phyloP scores from a whole-genome alignment of 202 grass and related monocot genomes.

The Schoenoplectus tabernaemontani region DNA sequence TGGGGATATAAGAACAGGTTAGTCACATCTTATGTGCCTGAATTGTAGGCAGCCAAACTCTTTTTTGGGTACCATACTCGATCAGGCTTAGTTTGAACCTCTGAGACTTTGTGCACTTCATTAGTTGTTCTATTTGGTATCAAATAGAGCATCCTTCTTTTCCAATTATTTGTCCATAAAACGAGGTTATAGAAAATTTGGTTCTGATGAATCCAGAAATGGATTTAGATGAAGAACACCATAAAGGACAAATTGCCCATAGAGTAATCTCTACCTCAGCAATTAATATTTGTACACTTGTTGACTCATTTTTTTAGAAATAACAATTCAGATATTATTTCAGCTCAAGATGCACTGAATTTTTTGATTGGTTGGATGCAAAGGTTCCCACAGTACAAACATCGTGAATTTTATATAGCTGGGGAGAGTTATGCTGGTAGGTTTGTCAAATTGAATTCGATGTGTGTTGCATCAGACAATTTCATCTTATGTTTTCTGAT shows the following conservation, averaged over 20 bases:
- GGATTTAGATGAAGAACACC: neutral
- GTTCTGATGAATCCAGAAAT: neutral
- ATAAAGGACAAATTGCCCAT: neutral
- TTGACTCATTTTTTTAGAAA: neutral
- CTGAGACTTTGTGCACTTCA: neutral
- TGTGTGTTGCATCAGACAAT: neutral
- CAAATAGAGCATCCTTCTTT: no score
- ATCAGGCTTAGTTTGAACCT: neutral
- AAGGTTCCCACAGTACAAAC: constrained; percentile 64
- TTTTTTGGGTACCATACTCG: neutral
- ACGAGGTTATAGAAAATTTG: neutral
- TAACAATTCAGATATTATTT: neutral
- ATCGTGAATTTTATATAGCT: constrained; percentile 71
- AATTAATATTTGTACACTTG: neutral
- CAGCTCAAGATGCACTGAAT: constrained; percentile 69
- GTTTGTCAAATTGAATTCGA: neutral
- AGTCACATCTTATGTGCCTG: neutral
- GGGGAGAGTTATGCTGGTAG: constrained; percentile 95
- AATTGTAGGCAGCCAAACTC: neutral
- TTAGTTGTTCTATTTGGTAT: neutral
- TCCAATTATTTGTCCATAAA: no score
- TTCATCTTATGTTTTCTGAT: neutral
- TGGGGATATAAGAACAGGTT: constrained; percentile 84
- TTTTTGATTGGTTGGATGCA: constrained; percentile 82
- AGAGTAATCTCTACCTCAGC: neutral